Percentiles rank a stretch among this genome's conserved stretches.
These are phyloP conservation scores for Aspergillus wentii DNA, from an alignment of 495 filamentous ascomycete species.

Conservation along the genomic window DNA sequence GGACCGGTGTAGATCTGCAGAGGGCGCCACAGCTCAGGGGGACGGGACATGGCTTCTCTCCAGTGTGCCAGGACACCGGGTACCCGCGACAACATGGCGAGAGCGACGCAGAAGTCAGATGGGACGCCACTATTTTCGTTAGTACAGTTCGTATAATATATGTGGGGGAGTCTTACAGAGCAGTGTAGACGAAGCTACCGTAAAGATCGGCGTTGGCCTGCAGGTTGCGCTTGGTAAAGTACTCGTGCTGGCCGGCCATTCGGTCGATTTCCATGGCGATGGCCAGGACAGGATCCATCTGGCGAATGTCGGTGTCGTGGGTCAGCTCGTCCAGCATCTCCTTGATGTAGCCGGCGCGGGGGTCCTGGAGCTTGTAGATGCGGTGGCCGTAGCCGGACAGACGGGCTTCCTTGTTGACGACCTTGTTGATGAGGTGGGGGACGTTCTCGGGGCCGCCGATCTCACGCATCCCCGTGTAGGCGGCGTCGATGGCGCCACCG, in stretches of 20 bases:
- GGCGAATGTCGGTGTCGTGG: too few species aligned
- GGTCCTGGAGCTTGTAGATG: constrained; percentile 46
- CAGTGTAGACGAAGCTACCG: constrained; percentile 43
- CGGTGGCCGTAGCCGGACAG: constrained; percentile 54
- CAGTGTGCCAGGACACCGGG: too few species aligned
- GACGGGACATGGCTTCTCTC: too few species aligned
- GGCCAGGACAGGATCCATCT: constrained; percentile 37
- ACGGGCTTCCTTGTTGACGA: constrained; percentile 43
- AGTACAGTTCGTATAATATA: too few species aligned
- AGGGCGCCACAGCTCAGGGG: too few species aligned
- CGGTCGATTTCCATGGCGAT: constrained; percentile 47
- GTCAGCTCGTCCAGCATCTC: constrained; percentile 38
- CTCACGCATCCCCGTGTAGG: constrained; percentile 36
- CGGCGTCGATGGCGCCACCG: constrained; percentile 47
- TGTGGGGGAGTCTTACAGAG: too few species aligned
- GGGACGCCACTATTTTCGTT: too few species aligned
- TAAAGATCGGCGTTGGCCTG: constrained; percentile 53
- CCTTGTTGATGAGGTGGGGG: constrained; percentile 32
- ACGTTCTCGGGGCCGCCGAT: constrained; percentile 43
- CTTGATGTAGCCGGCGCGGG: constrained; percentile 35
- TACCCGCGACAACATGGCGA: too few species aligned
- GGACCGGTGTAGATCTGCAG: too few species aligned
- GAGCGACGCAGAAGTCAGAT: too few species aligned
- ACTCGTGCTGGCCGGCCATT: constrained; percentile 39
- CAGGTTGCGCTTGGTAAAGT: constrained; percentile 43